Percentiles rank a stretch among this genome's conserved stretches.
Evolutionary conservation across 192 early-diverging fungal species (phyloP).

Genomic region (Coemansia sp.): DNA sequence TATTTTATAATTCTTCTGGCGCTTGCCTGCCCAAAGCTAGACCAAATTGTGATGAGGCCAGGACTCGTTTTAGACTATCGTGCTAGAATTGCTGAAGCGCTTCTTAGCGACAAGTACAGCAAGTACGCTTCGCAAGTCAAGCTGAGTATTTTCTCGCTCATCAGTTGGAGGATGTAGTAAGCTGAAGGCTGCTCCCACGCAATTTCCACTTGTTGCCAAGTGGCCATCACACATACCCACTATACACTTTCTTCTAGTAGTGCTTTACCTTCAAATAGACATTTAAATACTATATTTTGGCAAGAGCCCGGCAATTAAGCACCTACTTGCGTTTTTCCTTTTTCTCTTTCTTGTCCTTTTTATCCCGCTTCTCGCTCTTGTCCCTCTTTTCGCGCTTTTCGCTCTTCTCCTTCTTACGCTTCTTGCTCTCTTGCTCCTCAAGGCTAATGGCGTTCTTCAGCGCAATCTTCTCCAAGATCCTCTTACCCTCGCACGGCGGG

Average conservation of each 20-base stretch:
- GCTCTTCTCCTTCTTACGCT: slow-evolving; percentile 45
- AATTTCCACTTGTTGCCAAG: not conserved
- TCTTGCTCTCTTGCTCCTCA: slow-evolving; percentile 52
- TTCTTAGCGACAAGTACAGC: not conserved
- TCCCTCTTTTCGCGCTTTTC: slow-evolving; percentile 30
- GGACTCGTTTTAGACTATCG: not conserved
- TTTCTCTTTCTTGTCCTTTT: slow-evolving; percentile 40
- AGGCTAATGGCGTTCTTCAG: slow-evolving; percentile 49
- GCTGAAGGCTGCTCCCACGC: not conserved
- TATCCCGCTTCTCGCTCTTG: slow-evolving; percentile 43
- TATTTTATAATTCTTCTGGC: not conserved
- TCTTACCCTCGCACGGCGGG: slow-evolving; percentile 90
- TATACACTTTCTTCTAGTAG: not conserved
- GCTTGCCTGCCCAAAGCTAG: not conserved
- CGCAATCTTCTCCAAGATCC: slow-evolving; percentile 71
- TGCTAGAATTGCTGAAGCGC: not conserved
- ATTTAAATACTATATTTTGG: not conserved
- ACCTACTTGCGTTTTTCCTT: slow-evolving; percentile 11
- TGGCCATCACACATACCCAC: too few species aligned
- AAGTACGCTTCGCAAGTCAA: not conserved
- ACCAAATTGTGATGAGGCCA: not conserved
- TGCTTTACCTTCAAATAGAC: not conserved
- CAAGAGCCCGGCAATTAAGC: too few species aligned
- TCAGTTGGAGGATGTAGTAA: not conserved
- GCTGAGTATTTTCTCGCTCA: too few species aligned